phyloP scores from a whole-genome alignment of 2,329 filamentous ascomycete species.

The Knufia petricola region DNA sequence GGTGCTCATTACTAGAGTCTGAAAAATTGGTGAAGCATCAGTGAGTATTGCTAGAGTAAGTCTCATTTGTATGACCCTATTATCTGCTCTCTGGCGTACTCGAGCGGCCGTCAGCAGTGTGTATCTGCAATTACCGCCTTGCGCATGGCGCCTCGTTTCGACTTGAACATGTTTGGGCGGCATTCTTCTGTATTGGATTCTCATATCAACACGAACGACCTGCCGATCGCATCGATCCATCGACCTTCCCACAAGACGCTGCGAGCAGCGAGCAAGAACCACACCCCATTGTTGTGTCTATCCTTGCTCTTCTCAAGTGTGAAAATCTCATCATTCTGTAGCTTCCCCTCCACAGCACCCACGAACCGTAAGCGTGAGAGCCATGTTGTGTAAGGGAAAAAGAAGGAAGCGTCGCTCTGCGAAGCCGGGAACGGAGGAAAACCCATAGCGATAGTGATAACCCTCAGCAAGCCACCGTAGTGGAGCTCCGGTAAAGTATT shows the following conservation, averaged over 20 bases:
- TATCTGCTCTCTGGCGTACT: too few species aligned
- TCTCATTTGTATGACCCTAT: too few species aligned
- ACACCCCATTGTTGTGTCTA: not conserved
- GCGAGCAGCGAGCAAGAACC: slow-evolving; percentile 7
- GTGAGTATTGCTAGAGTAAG: too few species aligned
- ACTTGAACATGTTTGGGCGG: too few species aligned
- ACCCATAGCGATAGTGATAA: slow-evolving; percentile 39
- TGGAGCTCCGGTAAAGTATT: slow-evolving; percentile 41
- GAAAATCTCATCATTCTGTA: slow-evolving; percentile 24
- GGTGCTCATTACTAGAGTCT: too few species aligned
- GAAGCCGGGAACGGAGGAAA: slow-evolving; percentile 43
- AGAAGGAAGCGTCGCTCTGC: slow-evolving; percentile 34
- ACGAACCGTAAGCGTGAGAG: slow-evolving; percentile 34
- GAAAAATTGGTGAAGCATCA: too few species aligned
- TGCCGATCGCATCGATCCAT: too few species aligned
- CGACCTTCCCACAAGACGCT: slow-evolving; percentile 9
- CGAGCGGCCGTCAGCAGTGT: too few species aligned
- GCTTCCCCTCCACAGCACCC: slow-evolving; percentile 41
- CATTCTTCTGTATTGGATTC: too few species aligned
- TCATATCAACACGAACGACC: too few species aligned
- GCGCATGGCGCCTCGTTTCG: too few species aligned
- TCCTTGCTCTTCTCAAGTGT: slow-evolving; percentile 6
- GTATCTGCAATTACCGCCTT: too few species aligned
- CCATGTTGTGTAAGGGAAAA: slow-evolving; percentile 35
- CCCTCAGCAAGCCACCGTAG: slow-evolving; percentile 41